Base-by-base conservation (phyloP, 805 yeast genomes). In the Dipodascopsis uninucleata region DNA sequence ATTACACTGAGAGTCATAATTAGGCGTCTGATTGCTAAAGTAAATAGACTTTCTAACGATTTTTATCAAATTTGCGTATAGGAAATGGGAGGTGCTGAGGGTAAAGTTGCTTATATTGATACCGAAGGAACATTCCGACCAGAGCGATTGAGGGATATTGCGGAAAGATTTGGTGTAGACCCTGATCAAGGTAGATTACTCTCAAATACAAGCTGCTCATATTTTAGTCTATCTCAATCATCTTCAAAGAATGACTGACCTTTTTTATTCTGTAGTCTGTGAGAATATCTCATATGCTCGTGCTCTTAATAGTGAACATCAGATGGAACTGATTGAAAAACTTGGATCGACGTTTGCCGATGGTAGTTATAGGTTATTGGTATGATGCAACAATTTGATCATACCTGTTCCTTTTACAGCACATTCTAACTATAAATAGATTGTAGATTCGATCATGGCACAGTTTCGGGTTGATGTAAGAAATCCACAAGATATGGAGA, bases 51-150 rank as follows among this genome's bases (percentile, higher is more conserved):
- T 28, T 6, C 18, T 40, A 14, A 17, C 8, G 32, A 17, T 18
- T 14, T 16, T 18, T 12, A 60, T 60, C 76, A 17, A 17, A 34
- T 17, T 34, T 34, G 12, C 16, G 14, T 23, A 9, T 20, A 35
- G 39, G 51, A 74, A 28, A 69, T 79, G 74, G 89, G 89, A 3
- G 90, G 90, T 3, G 88, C 81, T 10, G 89, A 82, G 61, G 90
- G 90, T 0, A 83, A 82, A 64, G 85, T 83, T 22, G 81, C 85
- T 7, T 83, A 78, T 57, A 79, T 83, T 47, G 90, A 84, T 58
- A 82, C 90, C 0, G 90, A 84, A 60, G 90, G 90, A 3, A 83
- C 90, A 1, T 83, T 83, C 53, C 72, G 90, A 45, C 90, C 90
- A 2, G 86, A 81, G 49, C 69, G 81, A 59, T 73, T 77, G 40